Percentiles rank a stretch among this genome's conserved stretches.
These are phyloP conservation scores for Penicillium soppii DNA, from an alignment of 495 filamentous ascomycete genomes.

Conservation along the genomic window DNA sequence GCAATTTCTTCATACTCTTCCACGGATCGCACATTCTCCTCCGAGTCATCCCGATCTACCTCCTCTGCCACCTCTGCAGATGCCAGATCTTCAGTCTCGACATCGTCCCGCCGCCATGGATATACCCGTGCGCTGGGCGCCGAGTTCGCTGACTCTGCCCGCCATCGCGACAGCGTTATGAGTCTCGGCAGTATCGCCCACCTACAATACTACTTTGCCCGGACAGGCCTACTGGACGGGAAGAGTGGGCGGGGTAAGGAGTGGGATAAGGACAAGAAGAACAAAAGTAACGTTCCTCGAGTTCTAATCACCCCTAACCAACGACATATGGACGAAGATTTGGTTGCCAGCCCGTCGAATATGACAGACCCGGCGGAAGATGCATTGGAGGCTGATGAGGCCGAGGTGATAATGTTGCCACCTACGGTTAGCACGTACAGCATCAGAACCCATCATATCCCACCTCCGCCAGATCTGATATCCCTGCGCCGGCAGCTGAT, in stretches of 20 bases:
- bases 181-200: slow-evolving; percentile 95
- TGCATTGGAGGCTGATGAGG: slow-evolving; percentile 58
- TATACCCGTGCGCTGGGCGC: slow-evolving; percentile 91
- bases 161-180: slow-evolving; percentile 87
- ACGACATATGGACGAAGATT: slow-evolving; percentile 41
- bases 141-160: slow-evolving; percentile 86
- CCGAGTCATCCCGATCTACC: slow-evolving; percentile 69
- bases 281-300: slow-evolving; percentile 39
- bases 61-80: slow-evolving; percentile 58
- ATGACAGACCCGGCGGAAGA: slow-evolving; percentile 37
- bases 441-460: slow-evolving; percentile 77
- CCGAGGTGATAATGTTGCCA: slow-evolving; percentile 78
- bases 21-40: slow-evolving; percentile 74
- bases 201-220: slow-evolving; percentile 96
- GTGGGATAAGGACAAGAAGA: slow-evolving; percentile 50
- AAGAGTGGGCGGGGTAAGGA: slow-evolving; percentile 84
- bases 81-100: slow-evolving; percentile 55
- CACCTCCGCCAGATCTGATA: slow-evolving; percentile 80
- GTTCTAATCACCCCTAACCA: slow-evolving; percentile 45
- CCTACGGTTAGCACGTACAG: slow-evolving; percentile 96
- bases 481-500: slow-evolving; percentile 74
- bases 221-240: slow-evolving; percentile 89
- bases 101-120: slow-evolving; percentile 64
- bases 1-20: slow-evolving; percentile 62
- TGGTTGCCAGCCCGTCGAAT: slow-evolving; percentile 56